Evolutionary conservation across 1,139 yeast genomes (phyloP).

Genomic region (Yamadazyma buinensis): DNA sequence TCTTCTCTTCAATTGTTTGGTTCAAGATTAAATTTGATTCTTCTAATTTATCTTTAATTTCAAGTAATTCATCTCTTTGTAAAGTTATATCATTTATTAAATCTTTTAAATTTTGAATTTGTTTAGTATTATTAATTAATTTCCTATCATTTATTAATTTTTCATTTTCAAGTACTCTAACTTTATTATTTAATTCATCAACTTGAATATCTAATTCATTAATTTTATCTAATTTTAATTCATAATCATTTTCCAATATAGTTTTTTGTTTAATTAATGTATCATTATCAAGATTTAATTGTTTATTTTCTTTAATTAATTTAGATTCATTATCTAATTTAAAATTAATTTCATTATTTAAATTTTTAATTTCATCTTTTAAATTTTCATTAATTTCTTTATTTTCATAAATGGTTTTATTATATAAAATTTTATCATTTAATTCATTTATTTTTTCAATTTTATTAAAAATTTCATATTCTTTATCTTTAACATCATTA

Average conservation of each 20-base stretch:
- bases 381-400: conserved; percentile 40
- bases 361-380: conserved; percentile 54
- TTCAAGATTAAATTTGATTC: conserved; percentile 40
- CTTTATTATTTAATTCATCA: conserved; percentile 44
- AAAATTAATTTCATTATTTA: conserved; percentile 56
- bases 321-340: conserved; percentile 62
- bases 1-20: conserved; percentile 42
- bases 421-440: conserved; percentile 53
- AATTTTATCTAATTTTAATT: conserved; percentile 47
- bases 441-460: conserved; percentile 39
- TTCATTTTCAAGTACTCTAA: conserved; percentile 45
- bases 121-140: conserved; percentile 47
- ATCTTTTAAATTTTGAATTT: conserved; percentile 48
- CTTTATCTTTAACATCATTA: conserved; percentile 55
- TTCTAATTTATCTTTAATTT: conserved; percentile 46
- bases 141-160: conserved; percentile 42
- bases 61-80: conserved; percentile 49
- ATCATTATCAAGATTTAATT: conserved; percentile 59
- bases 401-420: conserved; percentile 46
- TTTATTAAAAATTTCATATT: conserved; percentile 51
- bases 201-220: conserved; percentile 43
- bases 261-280: conserved; percentile 45
- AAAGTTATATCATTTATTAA: conserved; percentile 46
- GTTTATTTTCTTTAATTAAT: conserved; percentile 61
- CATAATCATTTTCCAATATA: conserved; percentile 50